These are phyloP conservation scores for Ceratocystis cubensis DNA, from an alignment of 2,329 filamentous ascomycete species.

Conservation along the genomic window DNA sequence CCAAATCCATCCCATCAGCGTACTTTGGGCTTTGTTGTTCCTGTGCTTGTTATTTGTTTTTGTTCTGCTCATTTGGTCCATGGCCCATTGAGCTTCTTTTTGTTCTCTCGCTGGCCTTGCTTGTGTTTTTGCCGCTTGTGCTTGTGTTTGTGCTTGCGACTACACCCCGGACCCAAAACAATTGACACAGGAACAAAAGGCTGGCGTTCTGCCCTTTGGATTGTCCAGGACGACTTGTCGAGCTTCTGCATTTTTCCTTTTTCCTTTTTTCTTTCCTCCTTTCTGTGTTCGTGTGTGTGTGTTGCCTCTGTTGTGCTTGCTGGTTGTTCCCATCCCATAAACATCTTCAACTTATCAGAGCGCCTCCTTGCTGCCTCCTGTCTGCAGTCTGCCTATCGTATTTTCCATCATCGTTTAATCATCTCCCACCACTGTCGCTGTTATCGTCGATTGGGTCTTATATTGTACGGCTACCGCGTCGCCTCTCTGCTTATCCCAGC, in stretches of 20 bases:
- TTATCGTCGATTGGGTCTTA: neutral
- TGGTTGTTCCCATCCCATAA: neutral
- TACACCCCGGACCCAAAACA: slow-evolving; percentile 13
- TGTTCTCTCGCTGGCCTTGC: neutral
- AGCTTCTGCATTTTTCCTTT: slow-evolving; percentile 6
- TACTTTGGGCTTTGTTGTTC: neutral
- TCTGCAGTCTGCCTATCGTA: neutral
- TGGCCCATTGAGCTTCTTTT: neutral
- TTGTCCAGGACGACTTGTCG: neutral
- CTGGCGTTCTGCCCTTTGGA: slow-evolving; percentile 24
- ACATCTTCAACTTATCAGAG: slow-evolving; percentile 5
- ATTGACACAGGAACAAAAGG: slow-evolving; percentile 27
- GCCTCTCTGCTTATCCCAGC: neutral
- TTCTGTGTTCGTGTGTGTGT: slow-evolving; percentile 8
- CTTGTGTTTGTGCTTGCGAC: neutral
- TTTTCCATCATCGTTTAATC: neutral
- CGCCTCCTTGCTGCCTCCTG: neutral
- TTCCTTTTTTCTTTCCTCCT: slow-evolving; percentile 10
- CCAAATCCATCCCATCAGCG: neutral
- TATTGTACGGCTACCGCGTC: neutral
- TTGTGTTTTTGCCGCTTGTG: slow-evolving; percentile 4
- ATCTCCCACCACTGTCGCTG: neutral
- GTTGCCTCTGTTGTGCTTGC: neutral
- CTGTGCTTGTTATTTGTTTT: neutral
- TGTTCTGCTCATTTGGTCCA: neutral